Percentiles rank a stretch among this genome's conserved stretches.
These are phyloP conservation scores for Aureobasidium sp. DNA, from an alignment of 2,329 filamentous ascomycete genomes.

Conservation along the genomic window DNA sequence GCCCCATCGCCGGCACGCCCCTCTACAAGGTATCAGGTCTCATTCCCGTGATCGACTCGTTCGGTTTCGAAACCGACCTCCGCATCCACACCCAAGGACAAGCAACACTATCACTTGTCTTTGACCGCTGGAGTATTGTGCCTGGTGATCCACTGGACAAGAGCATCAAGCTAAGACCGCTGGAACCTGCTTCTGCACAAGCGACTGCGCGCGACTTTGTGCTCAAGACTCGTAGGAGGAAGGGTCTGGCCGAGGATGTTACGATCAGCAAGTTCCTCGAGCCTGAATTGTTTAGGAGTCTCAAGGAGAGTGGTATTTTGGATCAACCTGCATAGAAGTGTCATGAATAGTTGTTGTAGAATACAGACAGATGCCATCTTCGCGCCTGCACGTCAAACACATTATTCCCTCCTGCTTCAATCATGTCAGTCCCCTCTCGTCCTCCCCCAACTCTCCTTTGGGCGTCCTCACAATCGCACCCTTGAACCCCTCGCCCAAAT, in stretches of 20 bases:
- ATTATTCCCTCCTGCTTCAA: neutral
- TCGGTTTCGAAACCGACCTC: slow-evolving; percentile 96
- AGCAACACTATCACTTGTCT: slow-evolving; percentile 83
- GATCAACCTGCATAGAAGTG: slow-evolving; percentile 43
- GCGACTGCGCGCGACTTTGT: slow-evolving; percentile 93
- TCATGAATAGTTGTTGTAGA: neutral
- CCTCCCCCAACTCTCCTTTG: neutral
- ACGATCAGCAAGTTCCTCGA: slow-evolving; percentile 95
- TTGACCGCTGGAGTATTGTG: slow-evolving; percentile 93
- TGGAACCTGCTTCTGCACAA: slow-evolving; percentile 83
- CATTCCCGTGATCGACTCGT: slow-evolving; percentile 92
- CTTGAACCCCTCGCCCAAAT: neutral
- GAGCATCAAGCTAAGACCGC: slow-evolving; percentile 69
- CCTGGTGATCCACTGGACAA: slow-evolving; percentile 92
- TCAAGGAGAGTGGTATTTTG: slow-evolving; percentile 83
- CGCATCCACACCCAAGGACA: slow-evolving; percentile 92
- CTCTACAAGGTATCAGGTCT: slow-evolving; percentile 87
- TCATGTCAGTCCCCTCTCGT: neutral
- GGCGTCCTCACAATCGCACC: neutral
- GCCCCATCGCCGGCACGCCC: slow-evolving; percentile 87
- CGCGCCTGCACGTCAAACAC: neutral
- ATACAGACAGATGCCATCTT: neutral
- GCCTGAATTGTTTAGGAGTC: slow-evolving; percentile 79
- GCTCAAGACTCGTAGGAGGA: slow-evolving; percentile 85
- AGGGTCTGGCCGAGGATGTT: slow-evolving; percentile 92